Percentiles rank a stretch among this genome's conserved stretches.
These are phyloP conservation scores for Podochytrium sp. DNA, from an alignment of 192 early-diverging fungal genomes.

Conservation along the genomic window DNA sequence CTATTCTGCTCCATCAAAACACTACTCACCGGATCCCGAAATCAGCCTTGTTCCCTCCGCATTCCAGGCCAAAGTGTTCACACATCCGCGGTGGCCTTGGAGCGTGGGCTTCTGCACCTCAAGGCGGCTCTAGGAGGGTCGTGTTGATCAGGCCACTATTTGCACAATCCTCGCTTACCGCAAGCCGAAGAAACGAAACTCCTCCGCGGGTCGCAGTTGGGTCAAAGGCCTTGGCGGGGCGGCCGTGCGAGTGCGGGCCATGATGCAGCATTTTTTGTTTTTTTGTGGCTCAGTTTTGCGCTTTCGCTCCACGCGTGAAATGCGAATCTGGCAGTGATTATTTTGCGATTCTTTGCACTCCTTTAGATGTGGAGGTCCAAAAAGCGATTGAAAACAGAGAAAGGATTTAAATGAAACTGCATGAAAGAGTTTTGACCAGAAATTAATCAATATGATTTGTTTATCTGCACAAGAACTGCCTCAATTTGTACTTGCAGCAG, in stretches of 20 bases:
- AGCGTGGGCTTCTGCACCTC: background rate
- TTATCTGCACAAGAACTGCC: no score
- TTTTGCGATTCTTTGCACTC: no score
- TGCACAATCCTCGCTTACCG: background rate
- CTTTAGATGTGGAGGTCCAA: no score
- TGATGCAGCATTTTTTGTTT: background rate
- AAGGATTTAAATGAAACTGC: no score
- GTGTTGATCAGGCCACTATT: background rate
- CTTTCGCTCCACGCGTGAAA: no score
- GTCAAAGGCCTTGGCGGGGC: background rate
- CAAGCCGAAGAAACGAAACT: background rate
- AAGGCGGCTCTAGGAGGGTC: background rate
- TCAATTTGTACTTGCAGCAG: no score
- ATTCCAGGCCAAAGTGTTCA: slow-evolving; percentile 26
- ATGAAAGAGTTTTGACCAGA: no score
- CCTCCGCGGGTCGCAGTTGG: background rate
- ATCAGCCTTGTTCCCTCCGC: slow-evolving; percentile 1
- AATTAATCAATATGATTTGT: no score
- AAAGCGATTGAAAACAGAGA: no score
- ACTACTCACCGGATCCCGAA: slow-evolving; percentile 4
- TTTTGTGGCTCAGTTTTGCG: no score
- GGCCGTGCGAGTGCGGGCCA: background rate
- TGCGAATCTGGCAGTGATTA: no score
- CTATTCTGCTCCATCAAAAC: background rate
- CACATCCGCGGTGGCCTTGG: slow-evolving; percentile 23